phyloP scores from a whole-genome alignment of 257 asterid genomes.

The Nicotiana otophora region DNA sequence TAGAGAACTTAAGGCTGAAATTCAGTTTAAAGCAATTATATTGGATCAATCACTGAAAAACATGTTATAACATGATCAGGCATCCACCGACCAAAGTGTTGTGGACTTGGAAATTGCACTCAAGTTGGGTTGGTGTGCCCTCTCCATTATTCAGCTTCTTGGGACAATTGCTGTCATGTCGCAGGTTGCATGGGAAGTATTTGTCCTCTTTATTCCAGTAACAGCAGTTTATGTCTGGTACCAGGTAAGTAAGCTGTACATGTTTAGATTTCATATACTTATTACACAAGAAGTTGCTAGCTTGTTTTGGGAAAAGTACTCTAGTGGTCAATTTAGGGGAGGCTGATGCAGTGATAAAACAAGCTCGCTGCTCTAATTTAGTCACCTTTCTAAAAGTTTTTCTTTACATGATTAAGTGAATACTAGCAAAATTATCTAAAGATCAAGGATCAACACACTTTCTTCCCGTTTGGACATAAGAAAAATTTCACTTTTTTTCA shows the following conservation, averaged over 20 bases:
- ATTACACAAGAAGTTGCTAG: neutral
- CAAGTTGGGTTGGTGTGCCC: conserved; percentile 89
- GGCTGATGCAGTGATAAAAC: neutral
- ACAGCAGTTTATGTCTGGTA: conserved; percentile 87
- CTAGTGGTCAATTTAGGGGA: neutral
- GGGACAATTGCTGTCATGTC: conserved; percentile 94
- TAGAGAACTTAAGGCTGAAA: neutral
- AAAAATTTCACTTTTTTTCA: no score
- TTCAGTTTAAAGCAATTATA: neutral
- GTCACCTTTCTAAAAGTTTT: neutral
- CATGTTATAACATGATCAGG: conserved; percentile 33
- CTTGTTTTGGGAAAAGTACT: neutral
- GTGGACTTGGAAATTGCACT: conserved; percentile 84
- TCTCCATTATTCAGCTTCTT: conserved; percentile 77
- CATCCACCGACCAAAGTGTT: conserved; percentile 84
- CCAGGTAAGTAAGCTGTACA: conserved; percentile 46
- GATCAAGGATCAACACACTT: neutral
- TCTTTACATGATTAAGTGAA: neutral
- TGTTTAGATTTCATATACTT: neutral
- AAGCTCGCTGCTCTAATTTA: neutral
- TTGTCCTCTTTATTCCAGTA: conserved; percentile 83
- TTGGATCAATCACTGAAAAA: neutral
- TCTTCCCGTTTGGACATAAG: no score
- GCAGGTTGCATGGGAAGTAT: conserved; percentile 97
- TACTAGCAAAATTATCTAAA: neutral